A percentile compares a stretch with the other conserved stretches of the same genome.
Evolutionary conservation across 352 stramenopile species (phyloP).

Genomic region (Phytophthora hibernalis): DNA sequence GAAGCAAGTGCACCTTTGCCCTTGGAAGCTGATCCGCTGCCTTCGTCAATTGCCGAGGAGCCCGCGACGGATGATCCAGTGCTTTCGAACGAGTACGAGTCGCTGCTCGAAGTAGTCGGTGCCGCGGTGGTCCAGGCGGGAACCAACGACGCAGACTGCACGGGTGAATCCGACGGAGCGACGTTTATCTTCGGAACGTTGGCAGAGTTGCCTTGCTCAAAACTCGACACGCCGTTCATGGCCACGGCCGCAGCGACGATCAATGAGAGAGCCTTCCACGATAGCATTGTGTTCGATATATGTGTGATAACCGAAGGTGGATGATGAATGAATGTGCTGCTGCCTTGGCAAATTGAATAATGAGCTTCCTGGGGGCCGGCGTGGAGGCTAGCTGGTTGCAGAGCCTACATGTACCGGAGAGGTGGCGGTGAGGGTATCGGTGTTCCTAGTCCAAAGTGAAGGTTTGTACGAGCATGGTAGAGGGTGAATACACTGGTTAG

Average conservation of each 20-base stretch:
- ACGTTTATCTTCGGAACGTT: neutral
- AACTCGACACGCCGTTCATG: conserved; percentile 16
- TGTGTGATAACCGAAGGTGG: conserved; percentile 4
- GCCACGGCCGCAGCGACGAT: conserved; percentile 15
- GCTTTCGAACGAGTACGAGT: conserved; percentile 13
- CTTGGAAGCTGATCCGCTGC: too few relatives aligned
- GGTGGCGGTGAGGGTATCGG: neutral
- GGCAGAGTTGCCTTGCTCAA: conserved; percentile 20
- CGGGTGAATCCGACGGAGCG: neutral
- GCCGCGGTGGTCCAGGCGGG: conserved; percentile 11
- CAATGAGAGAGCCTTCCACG: conserved; percentile 25
- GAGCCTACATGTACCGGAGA: conserved; percentile 6
- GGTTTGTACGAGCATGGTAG: conserved; percentile 3
- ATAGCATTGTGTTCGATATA: conserved; percentile 12
- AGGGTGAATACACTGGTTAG: conserved; percentile 2
- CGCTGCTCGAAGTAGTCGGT: neutral
- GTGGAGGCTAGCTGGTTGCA: neutral
- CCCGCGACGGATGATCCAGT: conserved; percentile 20
- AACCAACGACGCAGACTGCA: neutral
- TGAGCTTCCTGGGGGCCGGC: neutral
- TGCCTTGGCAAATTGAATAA: conserved; percentile 30
- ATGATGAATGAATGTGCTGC: neutral
- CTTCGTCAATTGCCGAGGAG: conserved; percentile 4
- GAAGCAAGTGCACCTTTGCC: too few relatives aligned
- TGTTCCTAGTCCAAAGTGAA: neutral